Conservation (phyloP, 805 yeast genomes). For the Teunomyces pallodes region DNA sequence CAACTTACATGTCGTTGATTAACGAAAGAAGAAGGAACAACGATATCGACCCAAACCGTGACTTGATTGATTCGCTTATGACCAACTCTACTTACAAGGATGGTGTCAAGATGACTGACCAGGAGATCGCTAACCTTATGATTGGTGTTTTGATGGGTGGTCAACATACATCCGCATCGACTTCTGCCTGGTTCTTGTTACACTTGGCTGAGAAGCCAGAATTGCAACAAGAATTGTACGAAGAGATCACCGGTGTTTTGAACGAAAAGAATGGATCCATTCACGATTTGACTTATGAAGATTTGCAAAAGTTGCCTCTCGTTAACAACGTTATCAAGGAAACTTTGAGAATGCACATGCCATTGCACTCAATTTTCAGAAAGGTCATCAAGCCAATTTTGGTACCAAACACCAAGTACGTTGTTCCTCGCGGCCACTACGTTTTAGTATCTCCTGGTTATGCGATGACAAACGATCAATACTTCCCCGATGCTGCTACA, state of each 20-base stretch:
- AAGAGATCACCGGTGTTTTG: conserved; percentile 68
- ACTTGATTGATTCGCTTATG: conserved; percentile 86
- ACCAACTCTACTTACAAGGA: conserved; percentile 83
- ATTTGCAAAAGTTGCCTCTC: conserved; percentile 75
- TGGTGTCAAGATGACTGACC: conserved; percentile 91
- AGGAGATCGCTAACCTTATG: conserved; percentile 87
- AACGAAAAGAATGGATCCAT: conserved; percentile 35
- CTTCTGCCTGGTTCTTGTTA: conserved; percentile 91
- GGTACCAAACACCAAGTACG: conserved; percentile 73
- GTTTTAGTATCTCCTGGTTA: conserved; percentile 94
- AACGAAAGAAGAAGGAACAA: conserved; percentile 68
- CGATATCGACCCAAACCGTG: conserved; percentile 75
- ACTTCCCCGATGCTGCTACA: conserved; percentile 70
- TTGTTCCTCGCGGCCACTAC: conserved; percentile 86
- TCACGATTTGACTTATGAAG: conserved; percentile 73
- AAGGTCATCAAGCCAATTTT: conserved; percentile 75
- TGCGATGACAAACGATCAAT: conserved; percentile 71
- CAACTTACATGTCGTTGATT: conserved; percentile 79
- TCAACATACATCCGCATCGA: conserved; percentile 95
- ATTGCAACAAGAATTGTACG: conserved; percentile 74
- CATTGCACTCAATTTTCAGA: conserved; percentile 93
- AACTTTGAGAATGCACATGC: conserved; percentile 93
- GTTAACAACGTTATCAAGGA: conserved; percentile 85
- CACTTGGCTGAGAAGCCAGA: conserved; percentile 88
- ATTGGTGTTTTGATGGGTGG: conserved; percentile 99